Base-by-base conservation (phyloP, 1,139 yeast genomes). In the Yamadazyma sp. region DNA sequence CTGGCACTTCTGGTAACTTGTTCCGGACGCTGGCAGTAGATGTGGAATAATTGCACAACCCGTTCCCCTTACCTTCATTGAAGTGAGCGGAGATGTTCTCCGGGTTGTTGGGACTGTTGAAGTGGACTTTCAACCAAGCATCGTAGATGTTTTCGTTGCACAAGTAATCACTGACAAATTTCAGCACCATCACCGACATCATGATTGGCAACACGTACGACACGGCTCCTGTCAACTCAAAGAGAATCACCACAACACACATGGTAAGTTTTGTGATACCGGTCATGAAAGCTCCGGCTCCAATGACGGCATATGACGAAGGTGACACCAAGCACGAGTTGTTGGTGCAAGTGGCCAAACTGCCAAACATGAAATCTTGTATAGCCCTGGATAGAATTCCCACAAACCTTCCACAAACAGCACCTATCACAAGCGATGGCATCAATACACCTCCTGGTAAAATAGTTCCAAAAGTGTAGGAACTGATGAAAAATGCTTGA, bases 361-460 rank as follows among this genome's bases (percentile, higher is more conserved):
- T 55, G 3, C 66, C 66, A 47, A 71, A 61, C 6, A 65, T 52
- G 6, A 72, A 54, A n/a, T 60, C 54, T 53, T 81, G 86, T 17
- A 79, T 48, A 1, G 57, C 57, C 47, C 77, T 78, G 29, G 85
- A 70, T 2, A 80, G 34, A 2, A 82, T 67, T 0, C 96, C 96
- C 6, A 83, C 50, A 5, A 82, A 61, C 37, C 96, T 61, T 0
- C 88, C 88, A 60, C 76, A 78, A 9, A 80, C 59, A 0, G 86
- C 86, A 8, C 88, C 88, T 34, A 74, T 67, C 1, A 80, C 83
- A 81, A 82, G 78, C 1, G 84, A 76, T 1, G 88, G 88, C 10
- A 82, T 82, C 47, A 81, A 78, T 12, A 82, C 78, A 12, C 88
- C 88, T 33, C 82, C 76, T 0, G 88, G 87, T 3, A 81, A 63